These are phyloP conservation scores for Erodium texanum DNA, from an alignment of 441 rosid species.

Conservation along the genomic window DNA sequence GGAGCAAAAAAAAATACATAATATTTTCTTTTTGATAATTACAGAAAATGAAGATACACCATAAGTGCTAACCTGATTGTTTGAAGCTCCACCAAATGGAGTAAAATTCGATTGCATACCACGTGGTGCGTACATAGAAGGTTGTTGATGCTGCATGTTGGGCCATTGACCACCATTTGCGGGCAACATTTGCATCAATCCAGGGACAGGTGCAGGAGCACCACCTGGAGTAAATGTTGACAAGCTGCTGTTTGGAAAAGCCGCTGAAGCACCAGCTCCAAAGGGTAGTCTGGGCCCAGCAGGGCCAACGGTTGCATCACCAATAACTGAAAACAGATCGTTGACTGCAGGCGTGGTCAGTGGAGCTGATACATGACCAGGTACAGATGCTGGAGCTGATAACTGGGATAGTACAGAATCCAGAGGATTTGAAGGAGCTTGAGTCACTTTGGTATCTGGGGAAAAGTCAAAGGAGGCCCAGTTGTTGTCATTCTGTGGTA, in stretches of 20 bases:
- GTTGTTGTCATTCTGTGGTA: constrained; percentile 46
- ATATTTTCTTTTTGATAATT: no score
- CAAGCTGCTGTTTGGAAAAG: constrained; percentile 24
- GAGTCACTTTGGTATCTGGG: constrained; percentile 45
- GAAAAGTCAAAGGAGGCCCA: constrained; percentile 88
- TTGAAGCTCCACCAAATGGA: constrained; percentile 31
- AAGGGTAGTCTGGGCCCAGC: no score
- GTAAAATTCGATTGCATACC: constrained; percentile 30
- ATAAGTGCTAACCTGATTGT: constrained; percentile 48
- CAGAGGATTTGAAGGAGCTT: constrained; percentile 46
- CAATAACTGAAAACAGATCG: constrained; percentile 18
- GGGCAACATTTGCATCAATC: constrained; percentile 25
- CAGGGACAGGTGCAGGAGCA: constrained; percentile 27
- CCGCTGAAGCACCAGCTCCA: neutral
- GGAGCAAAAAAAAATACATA: neutral
- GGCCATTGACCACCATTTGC: constrained; percentile 37
- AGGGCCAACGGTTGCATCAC: neutral
- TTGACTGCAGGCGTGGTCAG: constrained; percentile 23
- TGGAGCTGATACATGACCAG: constrained; percentile 38
- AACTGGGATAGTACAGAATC: constrained; percentile 79
- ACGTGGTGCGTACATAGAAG: constrained; percentile 38
- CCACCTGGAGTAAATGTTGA: constrained; percentile 27
- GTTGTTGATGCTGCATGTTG: constrained; percentile 39
- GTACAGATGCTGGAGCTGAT: constrained; percentile 43
- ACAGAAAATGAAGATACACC: constrained; percentile 4